Conservation (phyloP, 2,329 filamentous ascomycete genomes). For the Chaetomium sp. region DNA sequence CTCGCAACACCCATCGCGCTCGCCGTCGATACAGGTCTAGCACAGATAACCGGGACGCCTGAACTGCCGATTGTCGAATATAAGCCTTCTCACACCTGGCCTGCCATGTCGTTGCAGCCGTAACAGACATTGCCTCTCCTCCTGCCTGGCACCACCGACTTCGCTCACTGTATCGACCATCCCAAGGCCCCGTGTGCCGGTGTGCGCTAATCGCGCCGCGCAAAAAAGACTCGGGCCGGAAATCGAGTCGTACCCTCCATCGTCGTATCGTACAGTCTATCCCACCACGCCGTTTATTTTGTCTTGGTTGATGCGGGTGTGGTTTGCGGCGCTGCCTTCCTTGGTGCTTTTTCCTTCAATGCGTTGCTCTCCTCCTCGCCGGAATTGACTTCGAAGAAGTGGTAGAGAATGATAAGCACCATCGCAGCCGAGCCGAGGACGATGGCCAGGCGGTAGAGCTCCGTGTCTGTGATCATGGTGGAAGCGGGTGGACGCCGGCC, state of each 20-base stretch:
- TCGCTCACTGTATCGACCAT: background rate
- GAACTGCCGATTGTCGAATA: background rate
- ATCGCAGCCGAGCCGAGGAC: conserved; percentile 89
- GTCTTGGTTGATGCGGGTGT: conserved; percentile 28
- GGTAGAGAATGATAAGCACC: conserved; percentile 91
- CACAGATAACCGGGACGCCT: background rate
- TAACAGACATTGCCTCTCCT: background rate
- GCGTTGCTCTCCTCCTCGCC: conserved; percentile 39
- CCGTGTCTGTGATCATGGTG: conserved; percentile 91
- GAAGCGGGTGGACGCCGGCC: conserved; percentile 1
- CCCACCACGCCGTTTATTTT: conserved; percentile 22
- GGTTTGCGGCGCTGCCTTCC: conserved; percentile 27
- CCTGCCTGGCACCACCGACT: background rate
- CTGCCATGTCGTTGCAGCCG: background rate
- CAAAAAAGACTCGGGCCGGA: background rate
- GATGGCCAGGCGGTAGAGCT: conserved; percentile 88
- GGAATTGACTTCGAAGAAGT: conserved; percentile 96
- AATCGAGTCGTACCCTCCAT: background rate
- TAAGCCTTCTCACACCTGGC: background rate
- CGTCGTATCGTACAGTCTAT: conserved; percentile 27
- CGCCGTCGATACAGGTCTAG: background rate
- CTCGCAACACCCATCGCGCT: background rate
- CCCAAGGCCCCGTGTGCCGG: background rate
- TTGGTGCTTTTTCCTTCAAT: conserved; percentile 37
- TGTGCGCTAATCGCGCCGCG: background rate